Evolutionary conservation across 75 land plant species (phyloP), one percentile per base, ranked within the genome.

Genomic region (Cupressus sempervirens): DNA sequence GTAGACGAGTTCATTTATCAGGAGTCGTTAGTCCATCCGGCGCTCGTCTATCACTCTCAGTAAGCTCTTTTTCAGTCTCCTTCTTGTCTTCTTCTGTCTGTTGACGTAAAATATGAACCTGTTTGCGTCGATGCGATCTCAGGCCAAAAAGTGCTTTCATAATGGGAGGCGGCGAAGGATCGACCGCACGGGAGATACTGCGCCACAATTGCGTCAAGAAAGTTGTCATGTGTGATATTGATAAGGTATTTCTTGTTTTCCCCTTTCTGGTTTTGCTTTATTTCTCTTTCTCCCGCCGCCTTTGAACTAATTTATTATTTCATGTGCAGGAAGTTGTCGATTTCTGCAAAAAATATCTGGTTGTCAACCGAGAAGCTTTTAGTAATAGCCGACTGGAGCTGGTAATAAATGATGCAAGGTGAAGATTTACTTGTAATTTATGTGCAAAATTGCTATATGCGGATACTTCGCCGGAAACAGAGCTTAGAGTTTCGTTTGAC

Each of bases 81-180:
- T 80, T 79, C 84, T 34, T 83, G n/a, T 58, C 45, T 5, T 41
- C 7, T 58, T 29, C 70, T 35, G 74, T 29, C n/a, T 79, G 3
- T 77, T 35, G 12, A 72, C 35, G 3, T 83, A 43, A 46, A 82
- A 32, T 83, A 18, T 65, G 29, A 84, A 30, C 7, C 72, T 50
- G 16, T 85, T 58, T 36, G 53, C 36, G 18, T 68, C 29, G 1
- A 15, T 48, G 18, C 46, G 77, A n/a, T 73, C 86, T 45, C 92
- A 97, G 99, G 67, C 98, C 96, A 1, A 92, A 86, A 81, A 94
- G 73, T 38, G 93, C 96, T n/a, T 97, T 96, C 76, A 97, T 97
- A 52, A 96, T 97, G 98, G 99, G 99, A 79, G 99, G 99, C 34
- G 99, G 99, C 3, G 99, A 97, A 87, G 99, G 99, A 0, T 97